These are phyloP conservation scores for Mucor racemosus DNA, from an alignment of 371 early-diverging fungal species.

Conservation along the genomic window DNA sequence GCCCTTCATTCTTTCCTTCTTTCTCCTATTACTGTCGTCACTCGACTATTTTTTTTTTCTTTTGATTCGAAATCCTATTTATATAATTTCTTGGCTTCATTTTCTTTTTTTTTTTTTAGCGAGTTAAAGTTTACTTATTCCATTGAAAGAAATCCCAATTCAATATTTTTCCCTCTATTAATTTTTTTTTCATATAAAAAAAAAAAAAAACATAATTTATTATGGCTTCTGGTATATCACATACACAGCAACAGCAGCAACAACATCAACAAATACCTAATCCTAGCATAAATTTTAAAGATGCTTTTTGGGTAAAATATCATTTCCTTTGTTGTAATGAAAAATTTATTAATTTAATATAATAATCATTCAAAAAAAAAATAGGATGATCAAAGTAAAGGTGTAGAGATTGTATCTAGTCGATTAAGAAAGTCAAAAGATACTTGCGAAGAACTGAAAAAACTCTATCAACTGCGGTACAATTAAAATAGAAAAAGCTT, in stretches of 20 bases:
- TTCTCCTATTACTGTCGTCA: slow-evolving; percentile 10
- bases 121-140: neutral
- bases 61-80: slow-evolving; percentile 1
- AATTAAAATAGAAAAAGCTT: neutral
- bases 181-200: neutral
- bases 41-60: slow-evolving; percentile 8
- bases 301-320: slow-evolving; percentile 33
- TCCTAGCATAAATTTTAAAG: slow-evolving; percentile 25
- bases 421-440: slow-evolving; percentile 35
- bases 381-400: slow-evolving; percentile 32
- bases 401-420: slow-evolving; percentile 27
- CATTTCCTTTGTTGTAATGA: slow-evolving; percentile 4
- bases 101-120: slow-evolving; percentile 10
- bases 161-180: neutral
- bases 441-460: slow-evolving; percentile 37
- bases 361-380: neutral
- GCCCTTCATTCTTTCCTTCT: neutral
- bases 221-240: slow-evolving; percentile 21
- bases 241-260: slow-evolving; percentile 16
- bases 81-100: slow-evolving; percentile 6
- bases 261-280: neutral
- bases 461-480: slow-evolving; percentile 23
- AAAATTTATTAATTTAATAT: neutral
- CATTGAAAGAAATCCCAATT: neutral
- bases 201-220: neutral